Conservation (phyloP, 331 rosid genomes). For the Malus hybrid region DNA sequence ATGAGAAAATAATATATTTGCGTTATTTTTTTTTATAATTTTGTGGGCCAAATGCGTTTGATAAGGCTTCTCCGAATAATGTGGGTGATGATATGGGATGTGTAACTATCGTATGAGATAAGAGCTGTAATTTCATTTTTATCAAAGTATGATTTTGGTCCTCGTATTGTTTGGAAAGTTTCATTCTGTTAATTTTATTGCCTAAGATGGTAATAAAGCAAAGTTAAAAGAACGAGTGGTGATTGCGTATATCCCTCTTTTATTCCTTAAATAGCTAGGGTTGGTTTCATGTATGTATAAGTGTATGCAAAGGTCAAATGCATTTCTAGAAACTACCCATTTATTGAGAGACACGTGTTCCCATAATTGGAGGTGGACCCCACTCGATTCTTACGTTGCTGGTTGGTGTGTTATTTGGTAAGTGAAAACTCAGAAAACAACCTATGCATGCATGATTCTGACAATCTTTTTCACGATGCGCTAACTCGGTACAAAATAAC, state of each 20-base stretch:
- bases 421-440: too few species aligned
- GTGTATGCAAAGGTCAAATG: background rate
- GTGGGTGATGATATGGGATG: background rate
- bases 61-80: background rate
- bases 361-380: background rate
- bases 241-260: background rate
- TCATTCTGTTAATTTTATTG: too few species aligned
- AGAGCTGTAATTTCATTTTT: background rate
- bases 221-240: background rate
- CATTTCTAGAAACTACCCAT: background rate
- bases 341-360: background rate
- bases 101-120: background rate
- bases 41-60: background rate
- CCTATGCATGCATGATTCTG: too few species aligned
- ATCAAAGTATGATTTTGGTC: too few species aligned
- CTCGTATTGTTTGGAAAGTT: too few species aligned
- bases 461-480: too few species aligned
- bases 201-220: too few species aligned
- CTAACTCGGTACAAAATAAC: too few species aligned
- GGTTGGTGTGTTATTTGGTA: too few species aligned
- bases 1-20: too few species aligned
- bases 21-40: background rate
- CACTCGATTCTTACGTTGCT: background rate
- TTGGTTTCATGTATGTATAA: too few species aligned
- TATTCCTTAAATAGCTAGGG: background rate